A percentile compares a stretch with the other conserved stretches of the same genome.
Conservation (phyloP, 148 eudicot genomes). For the Camellia lanceoleosa region DNA sequence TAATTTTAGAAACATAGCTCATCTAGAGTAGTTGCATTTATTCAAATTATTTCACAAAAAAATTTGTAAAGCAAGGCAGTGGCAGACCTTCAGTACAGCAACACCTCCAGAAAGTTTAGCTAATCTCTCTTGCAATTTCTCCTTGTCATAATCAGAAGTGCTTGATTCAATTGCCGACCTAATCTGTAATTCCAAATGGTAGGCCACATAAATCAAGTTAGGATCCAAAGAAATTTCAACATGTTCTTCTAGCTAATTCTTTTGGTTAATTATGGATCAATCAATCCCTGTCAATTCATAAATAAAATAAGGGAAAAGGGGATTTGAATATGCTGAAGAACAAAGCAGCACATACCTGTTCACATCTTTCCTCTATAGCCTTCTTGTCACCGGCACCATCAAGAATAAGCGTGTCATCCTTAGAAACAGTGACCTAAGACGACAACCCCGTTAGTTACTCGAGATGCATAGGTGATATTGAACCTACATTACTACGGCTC, state of each 20-base stretch:
- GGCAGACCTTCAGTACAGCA: slow-evolving; percentile 78
- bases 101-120: slow-evolving; percentile 97
- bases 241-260: neutral
- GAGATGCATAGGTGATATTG: neutral
- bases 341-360: slow-evolving; percentile 50
- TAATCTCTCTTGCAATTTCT: slow-evolving; percentile 83
- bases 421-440: slow-evolving; percentile 68
- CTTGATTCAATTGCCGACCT: slow-evolving; percentile 58
- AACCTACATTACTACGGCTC: neutral
- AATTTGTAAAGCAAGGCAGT: neutral
- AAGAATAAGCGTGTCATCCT: slow-evolving; percentile 89
- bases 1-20: neutral
- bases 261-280: neutral
- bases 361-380: slow-evolving; percentile 88
- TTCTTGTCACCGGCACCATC: slow-evolving; percentile 95
- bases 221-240: neutral
- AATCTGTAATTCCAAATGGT: slow-evolving; percentile 41
- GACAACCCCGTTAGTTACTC: neutral
- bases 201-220: neutral
- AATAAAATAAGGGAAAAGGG: neutral
- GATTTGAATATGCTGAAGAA: neutral
- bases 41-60: neutral
- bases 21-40: neutral
- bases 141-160: slow-evolving; percentile 91
- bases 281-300: neutral